Evolutionary conservation across 202 grass and related monocot genomes (phyloP).

Genomic region (Setaria italica): DNA sequence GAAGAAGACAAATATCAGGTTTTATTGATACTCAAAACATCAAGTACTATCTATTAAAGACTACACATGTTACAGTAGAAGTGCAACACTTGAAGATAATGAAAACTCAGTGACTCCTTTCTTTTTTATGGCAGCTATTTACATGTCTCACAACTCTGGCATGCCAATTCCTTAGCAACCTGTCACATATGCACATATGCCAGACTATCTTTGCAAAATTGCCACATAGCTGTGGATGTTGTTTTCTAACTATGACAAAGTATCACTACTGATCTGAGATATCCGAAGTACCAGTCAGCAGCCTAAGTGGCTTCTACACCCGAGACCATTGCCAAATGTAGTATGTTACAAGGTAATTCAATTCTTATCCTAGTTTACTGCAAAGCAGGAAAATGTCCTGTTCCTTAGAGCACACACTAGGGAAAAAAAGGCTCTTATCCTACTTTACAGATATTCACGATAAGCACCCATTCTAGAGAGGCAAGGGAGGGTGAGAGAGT

Average conservation of each 20-base stretch:
- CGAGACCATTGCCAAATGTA: neutral
- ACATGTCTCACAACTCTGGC: neutral
- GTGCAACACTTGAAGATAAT: neutral
- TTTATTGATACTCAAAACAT: neutral
- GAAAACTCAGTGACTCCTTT: neutral
- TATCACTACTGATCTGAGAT: neutral
- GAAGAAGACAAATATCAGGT: neutral
- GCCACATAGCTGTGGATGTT: neutral
- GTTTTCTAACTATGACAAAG: too few species aligned
- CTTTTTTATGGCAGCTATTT: neutral
- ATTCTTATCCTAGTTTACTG: constrained; percentile 13
- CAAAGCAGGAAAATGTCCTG: neutral
- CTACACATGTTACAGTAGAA: neutral
- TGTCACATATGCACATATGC: neutral
- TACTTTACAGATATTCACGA: neutral
- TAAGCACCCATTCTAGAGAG: neutral
- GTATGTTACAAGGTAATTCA: neutral
- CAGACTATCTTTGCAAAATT: neutral
- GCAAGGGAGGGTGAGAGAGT: neutral
- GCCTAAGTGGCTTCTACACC: constrained; percentile 9
- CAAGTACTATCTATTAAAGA: neutral
- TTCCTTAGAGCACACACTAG: constrained; percentile 12
- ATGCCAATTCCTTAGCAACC: neutral
- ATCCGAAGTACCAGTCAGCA: neutral
- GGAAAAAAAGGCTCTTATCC: neutral